Evolutionary conservation across 2,329 filamentous ascomycete species (phyloP).

Genomic region (Orbilia javanica): DNA sequence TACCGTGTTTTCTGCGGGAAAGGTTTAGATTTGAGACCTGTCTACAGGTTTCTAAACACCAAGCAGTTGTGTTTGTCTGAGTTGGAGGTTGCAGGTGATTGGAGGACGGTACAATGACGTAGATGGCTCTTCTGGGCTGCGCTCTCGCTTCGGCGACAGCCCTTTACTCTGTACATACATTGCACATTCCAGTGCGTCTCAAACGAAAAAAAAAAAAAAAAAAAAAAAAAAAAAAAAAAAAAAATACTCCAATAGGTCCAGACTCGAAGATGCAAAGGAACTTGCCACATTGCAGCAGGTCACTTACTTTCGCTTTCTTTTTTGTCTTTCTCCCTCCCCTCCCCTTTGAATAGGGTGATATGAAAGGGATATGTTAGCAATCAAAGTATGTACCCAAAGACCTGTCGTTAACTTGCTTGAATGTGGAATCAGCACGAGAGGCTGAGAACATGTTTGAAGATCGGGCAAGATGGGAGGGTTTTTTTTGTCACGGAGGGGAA

Average conservation of each 20-base stretch:
- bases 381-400: too few relatives aligned
- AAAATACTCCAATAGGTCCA: background rate
- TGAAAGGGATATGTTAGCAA: background rate
- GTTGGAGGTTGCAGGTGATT: conserved; percentile 13
- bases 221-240: too few relatives aligned
- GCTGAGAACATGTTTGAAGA: conserved; percentile 1
- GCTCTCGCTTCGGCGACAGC: conserved; percentile 4
- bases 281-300: background rate
- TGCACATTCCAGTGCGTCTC: background rate
- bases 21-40: too few relatives aligned
- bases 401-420: too few relatives aligned
- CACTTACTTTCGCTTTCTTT: too few relatives aligned
- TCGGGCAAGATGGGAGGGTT: background rate
- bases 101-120: conserved; percentile 47
- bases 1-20: conserved; percentile 10
- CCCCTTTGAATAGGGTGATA: background rate
- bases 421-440: conserved; percentile 3
- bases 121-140: conserved; percentile 40
- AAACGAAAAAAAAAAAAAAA: too few relatives aligned
- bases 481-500: too few relatives aligned
- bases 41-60: background rate
- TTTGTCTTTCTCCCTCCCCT: background rate
- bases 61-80: conserved; percentile 2
- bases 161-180: background rate
- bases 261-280: background rate